These are phyloP conservation scores for Ramaria rubella DNA, from an alignment of 768 basidiomycete species.

Conservation along the genomic window DNA sequence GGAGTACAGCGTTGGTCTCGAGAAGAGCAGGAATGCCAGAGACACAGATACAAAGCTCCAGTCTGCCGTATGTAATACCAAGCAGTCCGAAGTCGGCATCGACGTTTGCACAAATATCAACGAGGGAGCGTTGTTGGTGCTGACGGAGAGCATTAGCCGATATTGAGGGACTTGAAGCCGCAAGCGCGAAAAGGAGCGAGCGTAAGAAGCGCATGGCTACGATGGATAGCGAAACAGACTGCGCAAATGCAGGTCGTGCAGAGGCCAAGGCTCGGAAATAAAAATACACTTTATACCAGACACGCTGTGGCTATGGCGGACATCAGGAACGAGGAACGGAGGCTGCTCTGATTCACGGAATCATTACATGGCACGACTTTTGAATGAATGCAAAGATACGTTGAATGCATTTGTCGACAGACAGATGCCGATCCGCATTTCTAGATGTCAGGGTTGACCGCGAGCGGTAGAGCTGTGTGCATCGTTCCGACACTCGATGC, in stretches of 20 bases:
- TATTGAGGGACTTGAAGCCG: neutral
- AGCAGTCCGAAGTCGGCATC: slow-evolving; percentile 27
- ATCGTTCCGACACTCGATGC: no score
- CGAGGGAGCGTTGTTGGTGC: slow-evolving; percentile 1
- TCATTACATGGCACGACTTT: no score
- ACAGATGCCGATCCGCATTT: no score
- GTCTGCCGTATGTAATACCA: slow-evolving; percentile 16
- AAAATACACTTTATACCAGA: neutral
- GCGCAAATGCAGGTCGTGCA: no score
- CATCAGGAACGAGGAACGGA: neutral
- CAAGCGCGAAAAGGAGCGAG: neutral
- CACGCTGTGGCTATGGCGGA: neutral
- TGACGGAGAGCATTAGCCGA: neutral
- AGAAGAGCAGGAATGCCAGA: slow-evolving; percentile 33
- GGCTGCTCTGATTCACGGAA: no score
- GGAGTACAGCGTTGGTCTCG: slow-evolving; percentile 25
- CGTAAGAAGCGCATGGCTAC: neutral
- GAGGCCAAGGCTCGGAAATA: neutral
- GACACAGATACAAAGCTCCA: slow-evolving; percentile 37
- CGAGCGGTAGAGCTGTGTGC: no score
- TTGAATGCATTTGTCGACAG: no score
- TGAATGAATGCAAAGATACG: no score
- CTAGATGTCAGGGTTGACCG: no score
- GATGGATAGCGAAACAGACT: no score
- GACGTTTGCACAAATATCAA: slow-evolving; percentile 38